Evolutionary conservation across 202 grass and related monocot species (phyloP).

Genomic region (Cymbopogon flexuosus): DNA sequence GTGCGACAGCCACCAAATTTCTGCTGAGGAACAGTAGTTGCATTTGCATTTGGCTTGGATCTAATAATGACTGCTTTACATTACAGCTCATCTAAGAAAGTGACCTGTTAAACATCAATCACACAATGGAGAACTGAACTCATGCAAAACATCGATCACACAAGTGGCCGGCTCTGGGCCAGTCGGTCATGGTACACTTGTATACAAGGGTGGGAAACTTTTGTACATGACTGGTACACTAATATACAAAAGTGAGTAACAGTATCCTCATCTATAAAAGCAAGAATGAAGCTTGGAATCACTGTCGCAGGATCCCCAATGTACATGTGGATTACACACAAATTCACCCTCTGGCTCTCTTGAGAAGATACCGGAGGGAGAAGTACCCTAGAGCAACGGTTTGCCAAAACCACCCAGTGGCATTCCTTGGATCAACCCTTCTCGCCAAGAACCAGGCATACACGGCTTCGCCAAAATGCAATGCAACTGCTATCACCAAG

Average conservation of each 20-base stretch:
- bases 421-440: slow-evolving; percentile 67
- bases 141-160: not conserved
- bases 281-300: not conserved
- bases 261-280: not conserved
- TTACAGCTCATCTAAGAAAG: not conserved
- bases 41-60: not conserved
- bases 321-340: not conserved
- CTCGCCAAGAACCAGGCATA: slow-evolving; percentile 77
- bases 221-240: not conserved
- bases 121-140: not conserved
- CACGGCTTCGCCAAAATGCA: slow-evolving; percentile 47
- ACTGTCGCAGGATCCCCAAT: not conserved
- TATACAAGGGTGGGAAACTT: not conserved
- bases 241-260: not conserved
- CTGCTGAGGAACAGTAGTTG: not conserved
- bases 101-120: not conserved
- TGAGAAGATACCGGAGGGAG: slow-evolving; percentile 59
- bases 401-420: slow-evolving; percentile 82
- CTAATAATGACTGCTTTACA: not conserved
- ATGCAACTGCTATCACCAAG: slow-evolving; percentile 16
- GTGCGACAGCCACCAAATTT: not conserved
- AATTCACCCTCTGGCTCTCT: slow-evolving; percentile 47
- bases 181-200: not conserved
- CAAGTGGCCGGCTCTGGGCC: not conserved
- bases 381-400: slow-evolving; percentile 52